Base-by-base conservation (phyloP, 192 early-diverging fungal genomes). In the Chytriomyces sp. region DNA sequence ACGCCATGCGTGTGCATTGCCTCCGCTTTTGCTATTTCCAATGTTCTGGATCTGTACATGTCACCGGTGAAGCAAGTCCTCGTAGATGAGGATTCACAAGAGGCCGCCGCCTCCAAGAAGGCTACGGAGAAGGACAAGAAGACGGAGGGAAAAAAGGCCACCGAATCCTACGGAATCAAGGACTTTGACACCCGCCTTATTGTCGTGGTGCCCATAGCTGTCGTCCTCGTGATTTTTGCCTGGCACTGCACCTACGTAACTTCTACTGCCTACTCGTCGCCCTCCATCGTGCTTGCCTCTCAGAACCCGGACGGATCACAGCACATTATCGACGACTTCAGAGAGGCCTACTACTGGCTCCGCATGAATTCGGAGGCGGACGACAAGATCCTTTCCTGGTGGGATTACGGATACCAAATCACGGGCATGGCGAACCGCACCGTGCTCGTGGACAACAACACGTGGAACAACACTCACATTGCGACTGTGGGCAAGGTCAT, bases 401-500 rank as follows among this genome's bases (percentile, higher is more conserved):
- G 98, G 98, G 98, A 99, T 84, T 99, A 99, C 76, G 98, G 98
- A 1, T 99, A 99, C 83, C 98, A 99, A 82, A 93, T 99, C 67
- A 94, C 98, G 0, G 98, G 98, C 25, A 97, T 99, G 95, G 93
- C 97, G 19, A 95, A 99, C 78, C 89, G 97, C 36, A 91, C 93
- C 1, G 94, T 94, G 0, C 81, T 99, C 34, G 98, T 99, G 25
- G 98, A 99, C 84, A 99, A 99, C 88, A 99, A 99, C 78, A 99
- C 98, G 2, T 99, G 98, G 98, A 99, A 99, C 90, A 99, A 99
- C 88, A 99, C 98, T 3, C 98, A 99, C 69, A 99, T 99, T 76
- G 98, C 98, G 14, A 94, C 92, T 0, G 98, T 99, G 17, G 98
- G 98, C 34, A 92, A 91, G 75, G 94, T 92, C 39, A 92, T 99